Percentiles rank a stretch among this genome's conserved stretches.
These are phyloP conservation scores for Vaccinium macrocarpon DNA, from an alignment of 148 eudicot species.

Conservation along the genomic window DNA sequence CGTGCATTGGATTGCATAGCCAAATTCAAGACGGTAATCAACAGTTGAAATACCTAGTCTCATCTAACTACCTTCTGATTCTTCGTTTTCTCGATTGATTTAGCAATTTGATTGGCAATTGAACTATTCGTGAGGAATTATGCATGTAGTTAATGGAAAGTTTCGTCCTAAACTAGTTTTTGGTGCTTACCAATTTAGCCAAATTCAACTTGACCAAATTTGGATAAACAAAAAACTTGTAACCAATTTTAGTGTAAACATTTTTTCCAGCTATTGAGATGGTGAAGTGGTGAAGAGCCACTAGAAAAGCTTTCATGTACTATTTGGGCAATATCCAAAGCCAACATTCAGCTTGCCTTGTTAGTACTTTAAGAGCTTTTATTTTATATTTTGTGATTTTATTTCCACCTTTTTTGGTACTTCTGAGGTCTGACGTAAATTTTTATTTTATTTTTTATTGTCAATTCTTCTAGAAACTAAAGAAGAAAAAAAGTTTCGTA, in stretches of 20 bases:
- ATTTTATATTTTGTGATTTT: not conserved
- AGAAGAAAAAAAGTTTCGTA: no score
- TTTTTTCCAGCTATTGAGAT: not conserved
- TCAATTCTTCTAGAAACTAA: no score
- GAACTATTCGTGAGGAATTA: not conserved
- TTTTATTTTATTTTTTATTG: no score
- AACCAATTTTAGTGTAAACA: not conserved
- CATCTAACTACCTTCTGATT: not conserved
- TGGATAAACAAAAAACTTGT: no score
- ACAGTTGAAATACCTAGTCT: constrained; percentile 12
- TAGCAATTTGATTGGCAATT: not conserved
- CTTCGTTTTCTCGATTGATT: not conserved
- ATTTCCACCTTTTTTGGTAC: not conserved
- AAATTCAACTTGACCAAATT: not conserved
- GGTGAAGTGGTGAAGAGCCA: not conserved
- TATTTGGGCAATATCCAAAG: not conserved
- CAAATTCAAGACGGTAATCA: constrained; percentile 45
- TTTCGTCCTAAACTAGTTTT: not conserved
- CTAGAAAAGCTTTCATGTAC: not conserved
- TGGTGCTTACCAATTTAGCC: not conserved
- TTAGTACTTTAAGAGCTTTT: not conserved
- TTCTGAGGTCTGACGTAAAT: not conserved
- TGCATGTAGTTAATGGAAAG: not conserved
- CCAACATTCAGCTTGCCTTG: not conserved
- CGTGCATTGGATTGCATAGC: constrained; percentile 61